Conservation (phyloP, 2,329 filamentous ascomycete species). For the Diplodia mutila region DNA sequence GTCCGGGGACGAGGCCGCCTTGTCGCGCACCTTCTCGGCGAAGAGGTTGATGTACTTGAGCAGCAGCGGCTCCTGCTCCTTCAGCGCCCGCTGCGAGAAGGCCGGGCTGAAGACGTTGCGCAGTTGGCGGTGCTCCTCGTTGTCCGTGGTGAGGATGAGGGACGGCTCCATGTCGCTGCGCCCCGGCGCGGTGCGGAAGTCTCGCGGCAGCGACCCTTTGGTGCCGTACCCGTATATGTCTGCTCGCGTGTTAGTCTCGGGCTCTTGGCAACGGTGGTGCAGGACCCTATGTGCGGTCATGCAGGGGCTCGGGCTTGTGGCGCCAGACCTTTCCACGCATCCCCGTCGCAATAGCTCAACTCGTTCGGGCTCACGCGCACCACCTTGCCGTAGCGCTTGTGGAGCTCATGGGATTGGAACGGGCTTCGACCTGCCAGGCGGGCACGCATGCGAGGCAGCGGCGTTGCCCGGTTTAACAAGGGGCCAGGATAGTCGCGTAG, state of each 20-base stretch:
- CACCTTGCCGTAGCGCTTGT: conserved; percentile 48
- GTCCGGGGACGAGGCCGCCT: conserved; percentile 19
- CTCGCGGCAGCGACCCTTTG: conserved; percentile 29
- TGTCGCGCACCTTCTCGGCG: conserved; percentile 39
- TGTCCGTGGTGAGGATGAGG: conserved; percentile 41
- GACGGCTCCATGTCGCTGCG: conserved; percentile 35
- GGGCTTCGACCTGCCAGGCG: conserved; percentile 35
- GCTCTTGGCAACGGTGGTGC: background rate
- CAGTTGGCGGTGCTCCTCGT: conserved; percentile 46
- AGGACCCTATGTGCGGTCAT: background rate
- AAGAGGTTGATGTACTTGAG: conserved; percentile 47
- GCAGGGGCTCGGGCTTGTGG: background rate
- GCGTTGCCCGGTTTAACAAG: conserved; percentile 40
- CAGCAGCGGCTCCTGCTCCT: conserved; percentile 46
- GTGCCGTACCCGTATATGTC: conserved; percentile 46
- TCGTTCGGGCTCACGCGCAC: conserved; percentile 49
- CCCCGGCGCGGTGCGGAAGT: conserved; percentile 29
- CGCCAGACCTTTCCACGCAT: conserved; percentile 30
- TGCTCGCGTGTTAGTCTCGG: background rate
- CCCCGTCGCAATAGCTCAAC: conserved; percentile 4
- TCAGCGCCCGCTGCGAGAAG: conserved; percentile 45
- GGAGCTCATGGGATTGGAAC: conserved; percentile 37
- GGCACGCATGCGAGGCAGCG: conserved; percentile 39
- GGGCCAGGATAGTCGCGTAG: conserved; percentile 24
- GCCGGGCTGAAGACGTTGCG: conserved; percentile 45